Conservation (phyloP, 2,329 filamentous ascomycete genomes). For the Hansfordia pulvinata region DNA sequence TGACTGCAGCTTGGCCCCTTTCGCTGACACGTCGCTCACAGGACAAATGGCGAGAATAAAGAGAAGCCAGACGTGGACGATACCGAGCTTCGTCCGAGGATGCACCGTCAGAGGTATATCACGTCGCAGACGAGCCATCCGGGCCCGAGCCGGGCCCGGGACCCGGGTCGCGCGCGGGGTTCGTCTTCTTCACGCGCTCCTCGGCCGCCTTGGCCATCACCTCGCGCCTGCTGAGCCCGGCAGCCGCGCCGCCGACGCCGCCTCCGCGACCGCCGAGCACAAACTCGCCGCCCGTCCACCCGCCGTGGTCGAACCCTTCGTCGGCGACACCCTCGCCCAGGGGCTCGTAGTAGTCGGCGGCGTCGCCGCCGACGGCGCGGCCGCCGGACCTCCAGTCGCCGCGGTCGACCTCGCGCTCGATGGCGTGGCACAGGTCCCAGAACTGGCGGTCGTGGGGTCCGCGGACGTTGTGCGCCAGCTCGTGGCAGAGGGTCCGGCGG, state of each 20-base stretch:
- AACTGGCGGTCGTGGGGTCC: constrained; percentile 75
- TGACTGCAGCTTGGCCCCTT: too few species aligned
- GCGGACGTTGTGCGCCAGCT: constrained; percentile 85
- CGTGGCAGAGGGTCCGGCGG: constrained; percentile 84
- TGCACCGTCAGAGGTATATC: too few species aligned
- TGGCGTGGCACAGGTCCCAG: constrained; percentile 77
- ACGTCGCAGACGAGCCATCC: too few species aligned
- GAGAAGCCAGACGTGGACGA: too few species aligned
- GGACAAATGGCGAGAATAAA: too few species aligned
- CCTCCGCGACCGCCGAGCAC: constrained; percentile 46
- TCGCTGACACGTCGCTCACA: too few species aligned
- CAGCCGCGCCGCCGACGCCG: constrained; percentile 8
- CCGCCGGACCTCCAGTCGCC: constrained; percentile 70
- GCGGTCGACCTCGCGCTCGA: constrained; percentile 72
- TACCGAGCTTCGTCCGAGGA: too few species aligned
- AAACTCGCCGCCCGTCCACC: constrained; percentile 69
- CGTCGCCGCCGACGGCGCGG: constrained; percentile 48
- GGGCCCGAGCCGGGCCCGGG: constrained; percentile 7
- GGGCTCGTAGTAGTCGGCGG: constrained; percentile 44
- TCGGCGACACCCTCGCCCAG: constrained; percentile 32
- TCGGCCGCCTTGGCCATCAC: constrained; percentile 63
- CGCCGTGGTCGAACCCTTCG: constrained; percentile 52
- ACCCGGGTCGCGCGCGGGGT: constrained; percentile 6
- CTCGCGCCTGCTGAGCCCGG: constrained; percentile 50
- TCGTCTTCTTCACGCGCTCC: constrained; percentile 41